phyloP scores from a whole-genome alignment of 1,284 basidiomycete genomes.

The Ustilago shanxiensis region DNA sequence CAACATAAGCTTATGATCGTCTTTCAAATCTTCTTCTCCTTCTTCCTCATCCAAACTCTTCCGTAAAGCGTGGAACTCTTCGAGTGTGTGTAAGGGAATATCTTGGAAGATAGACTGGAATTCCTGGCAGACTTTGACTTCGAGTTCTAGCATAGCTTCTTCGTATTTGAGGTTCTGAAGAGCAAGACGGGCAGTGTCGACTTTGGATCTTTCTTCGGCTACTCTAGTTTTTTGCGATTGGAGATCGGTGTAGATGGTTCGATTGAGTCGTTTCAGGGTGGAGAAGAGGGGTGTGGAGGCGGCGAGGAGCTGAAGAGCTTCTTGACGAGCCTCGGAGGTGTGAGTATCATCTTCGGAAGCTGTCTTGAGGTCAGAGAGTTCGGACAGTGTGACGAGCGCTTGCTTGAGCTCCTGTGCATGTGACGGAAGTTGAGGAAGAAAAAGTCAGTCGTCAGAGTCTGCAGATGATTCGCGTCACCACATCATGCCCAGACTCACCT shows the following conservation, averaged over 20 bases:
- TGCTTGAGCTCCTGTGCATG: slow-evolving; percentile 25
- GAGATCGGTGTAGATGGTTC: slow-evolving; percentile 29
- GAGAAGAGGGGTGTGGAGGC: slow-evolving; percentile 33
- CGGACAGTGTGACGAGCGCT: slow-evolving; percentile 12
- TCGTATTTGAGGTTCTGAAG: slow-evolving; percentile 52
- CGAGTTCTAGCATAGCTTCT: slow-evolving; percentile 47
- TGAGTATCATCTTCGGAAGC: slow-evolving; percentile 4
- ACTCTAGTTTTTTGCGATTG: slow-evolving; percentile 29
- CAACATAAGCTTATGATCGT: slow-evolving; percentile 45
- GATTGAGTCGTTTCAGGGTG: slow-evolving; percentile 34
- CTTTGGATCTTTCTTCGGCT: slow-evolving; percentile 36
- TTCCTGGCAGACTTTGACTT: slow-evolving; percentile 43
- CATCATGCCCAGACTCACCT: slow-evolving; percentile 15
- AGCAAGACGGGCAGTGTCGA: slow-evolving; percentile 36
- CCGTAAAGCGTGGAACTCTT: slow-evolving; percentile 25
- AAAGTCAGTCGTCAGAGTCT: slow-evolving; percentile 3
- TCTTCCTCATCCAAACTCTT: neutral
- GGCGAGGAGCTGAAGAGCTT: slow-evolving; percentile 24
- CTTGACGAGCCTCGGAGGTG: neutral
- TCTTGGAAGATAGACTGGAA: slow-evolving; percentile 53
- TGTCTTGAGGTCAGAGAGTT: slow-evolving; percentile 28
- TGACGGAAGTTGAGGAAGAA: neutral
- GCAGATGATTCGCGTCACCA: neutral
- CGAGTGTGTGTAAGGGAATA: slow-evolving; percentile 35
- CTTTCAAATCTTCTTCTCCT: slow-evolving; percentile 8